A percentile compares a stretch with the other conserved stretches of the same genome.
These are phyloP conservation scores for Trichosporon sp. DNA, from an alignment of 1,284 basidiomycete species.

Conservation along the genomic window DNA sequence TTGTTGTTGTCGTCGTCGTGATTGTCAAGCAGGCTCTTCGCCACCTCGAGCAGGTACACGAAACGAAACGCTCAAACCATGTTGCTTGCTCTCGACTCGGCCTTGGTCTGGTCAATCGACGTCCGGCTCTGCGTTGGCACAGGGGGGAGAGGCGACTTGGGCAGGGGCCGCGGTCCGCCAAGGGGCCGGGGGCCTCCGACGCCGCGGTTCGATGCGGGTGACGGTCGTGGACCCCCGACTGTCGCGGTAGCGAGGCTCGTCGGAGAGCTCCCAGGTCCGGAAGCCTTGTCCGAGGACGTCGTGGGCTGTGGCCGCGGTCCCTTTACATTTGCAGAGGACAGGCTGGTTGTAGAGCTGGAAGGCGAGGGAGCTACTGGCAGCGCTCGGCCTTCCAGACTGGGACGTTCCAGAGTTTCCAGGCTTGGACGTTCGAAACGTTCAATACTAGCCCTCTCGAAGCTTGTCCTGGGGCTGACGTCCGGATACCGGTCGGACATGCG, in stretches of 20 bases:
- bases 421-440: background rate
- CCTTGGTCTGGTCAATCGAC: background rate
- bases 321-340: background rate
- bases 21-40: background rate
- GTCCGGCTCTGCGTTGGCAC: background rate
- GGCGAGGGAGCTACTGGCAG: background rate
- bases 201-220: background rate
- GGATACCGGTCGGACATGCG: slow-evolving; percentile 14
- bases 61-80: background rate
- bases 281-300: background rate
- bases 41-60: background rate
- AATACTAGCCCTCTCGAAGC: background rate
- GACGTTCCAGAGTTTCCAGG: background rate
- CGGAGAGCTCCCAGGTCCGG: background rate
- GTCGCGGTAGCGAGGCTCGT: background rate
- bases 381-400: slow-evolving; percentile 7
- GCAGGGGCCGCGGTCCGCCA: slow-evolving; percentile 1
- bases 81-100: slow-evolving; percentile 1
- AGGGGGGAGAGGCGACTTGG: slow-evolving; percentile 5
- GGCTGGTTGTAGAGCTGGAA: background rate
- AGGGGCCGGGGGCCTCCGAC: background rate
- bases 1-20: background rate
- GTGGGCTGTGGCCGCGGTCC: background rate
- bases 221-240: background rate
- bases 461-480: background rate